Base-by-base conservation (phyloP, 345 rosid species). In the Kandelia obovata region DNA sequence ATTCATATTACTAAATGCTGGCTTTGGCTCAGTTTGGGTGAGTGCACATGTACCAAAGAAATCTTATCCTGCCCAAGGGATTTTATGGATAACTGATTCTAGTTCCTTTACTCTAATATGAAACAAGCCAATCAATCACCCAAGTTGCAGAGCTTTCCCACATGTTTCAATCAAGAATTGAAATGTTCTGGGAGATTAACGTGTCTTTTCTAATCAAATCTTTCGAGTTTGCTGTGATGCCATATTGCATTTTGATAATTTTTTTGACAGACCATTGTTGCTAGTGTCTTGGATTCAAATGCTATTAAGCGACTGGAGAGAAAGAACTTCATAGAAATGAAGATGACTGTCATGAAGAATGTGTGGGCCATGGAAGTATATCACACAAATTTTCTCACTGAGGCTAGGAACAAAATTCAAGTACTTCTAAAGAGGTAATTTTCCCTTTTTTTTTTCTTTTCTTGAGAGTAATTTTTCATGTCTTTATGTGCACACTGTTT, bases 321-420 rank as follows among this genome's bases (percentile, higher is more conserved):
- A 52, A 81, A 89, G 53, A 82, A 82, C 69, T 80, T 70, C 59
- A 49, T 67, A n/a, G 71, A 82, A 63, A 81, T 70, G 77, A 86
- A 81, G 17, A 71, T 58, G 68, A 69, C 81, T 65, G 64, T 68
- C 37, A 61, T 83, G 81, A 82, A 71, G 71, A 84, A 84, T 68
- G 49, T 91, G 64, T 88, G 97, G 92, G 92, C 86, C 39, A 51
- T 27, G 62, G 88, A 88, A 72, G 88, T 91, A 74, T 58, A 67
- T 32, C 61, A 61, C 56, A 73, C 76, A 34, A 72, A 88, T 68
- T 78, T 79, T 39, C 84, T 83, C 46, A 68, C 66, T 1, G 88
- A 88, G 77, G 92, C 92, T 61, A 79, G 89, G 76, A 80, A 76
- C 53, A 34, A 77, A 23, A 73, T 87, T 46, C 74, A 77, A 59